Percentiles rank a stretch among this genome's conserved stretches.
phyloP scores from a whole-genome alignment of 2,329 filamentous ascomycete genomes.

The Arthroderma uncinatum region DNA sequence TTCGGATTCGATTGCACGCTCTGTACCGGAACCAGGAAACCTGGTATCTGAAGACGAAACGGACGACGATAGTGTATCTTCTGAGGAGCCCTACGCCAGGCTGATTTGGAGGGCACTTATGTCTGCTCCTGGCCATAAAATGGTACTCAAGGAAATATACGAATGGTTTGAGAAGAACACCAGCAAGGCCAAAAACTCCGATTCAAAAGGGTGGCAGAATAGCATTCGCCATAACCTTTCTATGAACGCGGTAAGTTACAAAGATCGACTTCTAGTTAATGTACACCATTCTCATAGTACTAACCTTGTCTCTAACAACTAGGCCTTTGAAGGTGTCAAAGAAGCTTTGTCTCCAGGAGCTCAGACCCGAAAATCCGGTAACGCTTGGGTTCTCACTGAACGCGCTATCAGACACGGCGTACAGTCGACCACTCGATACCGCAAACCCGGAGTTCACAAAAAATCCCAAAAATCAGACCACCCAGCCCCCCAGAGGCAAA shows the following conservation, averaged over 20 bases:
- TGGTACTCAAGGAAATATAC: conserved; percentile 80
- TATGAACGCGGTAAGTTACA: conserved; percentile 73
- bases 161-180: conserved; percentile 79
- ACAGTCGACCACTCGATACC: conserved; percentile 73
- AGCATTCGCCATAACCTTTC: conserved; percentile 91
- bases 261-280: conserved; percentile 1
- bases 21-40: conserved; percentile 7
- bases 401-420: conserved; percentile 62
- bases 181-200: conserved; percentile 53
- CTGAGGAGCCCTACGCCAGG: conserved; percentile 63
- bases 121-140: conserved; percentile 52
- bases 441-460: conserved; percentile 40
- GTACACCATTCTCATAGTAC: conserved; percentile 14
- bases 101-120: conserved; percentile 68
- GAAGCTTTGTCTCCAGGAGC: conserved; percentile 27
- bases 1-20: conserved; percentile 6
- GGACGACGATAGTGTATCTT: conserved; percentile 12
- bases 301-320: conserved; percentile 11
- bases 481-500: conserved; percentile 31
- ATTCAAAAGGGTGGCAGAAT: conserved; percentile 76
- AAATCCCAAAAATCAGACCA: conserved; percentile 29
- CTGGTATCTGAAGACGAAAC: conserved; percentile 11
- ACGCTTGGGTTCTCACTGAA: conserved; percentile 66
- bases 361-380: conserved; percentile 53
- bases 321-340: conserved; percentile 29